Evolutionary conservation across 306 rosid species (phyloP).

Genomic region (Mimosa bimucronata): DNA sequence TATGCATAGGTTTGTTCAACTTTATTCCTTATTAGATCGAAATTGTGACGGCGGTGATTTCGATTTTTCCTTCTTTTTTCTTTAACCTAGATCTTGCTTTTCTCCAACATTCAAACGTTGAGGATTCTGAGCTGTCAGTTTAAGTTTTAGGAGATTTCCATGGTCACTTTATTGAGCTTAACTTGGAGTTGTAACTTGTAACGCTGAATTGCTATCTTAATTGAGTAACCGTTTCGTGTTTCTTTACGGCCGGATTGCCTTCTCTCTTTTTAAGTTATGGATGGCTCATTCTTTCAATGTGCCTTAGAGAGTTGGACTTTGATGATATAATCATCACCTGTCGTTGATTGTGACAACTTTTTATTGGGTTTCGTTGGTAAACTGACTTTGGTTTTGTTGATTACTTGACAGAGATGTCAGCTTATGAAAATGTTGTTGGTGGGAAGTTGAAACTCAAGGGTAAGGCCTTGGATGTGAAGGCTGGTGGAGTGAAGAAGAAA

Average conservation of each 20-base stretch:
- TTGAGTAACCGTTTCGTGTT: too few relatives aligned
- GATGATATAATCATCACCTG: neutral
- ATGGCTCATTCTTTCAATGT: too few relatives aligned
- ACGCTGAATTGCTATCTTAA: too few relatives aligned
- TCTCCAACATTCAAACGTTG: too few relatives aligned
- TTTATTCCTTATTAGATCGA: slow-evolving; percentile 17
- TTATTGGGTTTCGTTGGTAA: neutral
- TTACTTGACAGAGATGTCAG: slow-evolving; percentile 58
- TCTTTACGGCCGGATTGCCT: too few relatives aligned
- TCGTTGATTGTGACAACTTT: too few relatives aligned
- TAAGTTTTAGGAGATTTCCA: neutral
- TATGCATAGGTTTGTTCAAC: slow-evolving; percentile 1
- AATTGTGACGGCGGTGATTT: neutral
- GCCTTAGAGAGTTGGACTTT: neutral
- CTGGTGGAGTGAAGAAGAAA: slow-evolving; percentile 89
- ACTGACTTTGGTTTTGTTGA: slow-evolving; percentile 1
- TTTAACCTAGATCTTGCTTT: slow-evolving; percentile 30
- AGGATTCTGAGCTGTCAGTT: neutral
- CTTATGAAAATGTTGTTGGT: slow-evolving; percentile 83
- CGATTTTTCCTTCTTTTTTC: neutral
- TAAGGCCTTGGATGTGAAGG: slow-evolving; percentile 95
- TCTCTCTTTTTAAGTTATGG: too few relatives aligned
- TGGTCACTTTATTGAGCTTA: too few relatives aligned
- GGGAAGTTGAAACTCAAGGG: slow-evolving; percentile 98
- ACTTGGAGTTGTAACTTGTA: too few relatives aligned